Percentiles rank a stretch among this genome's conserved stretches.
These are phyloP conservation scores for Trypanosoma avium DNA, from an alignment of 208 protist genomes.

Conservation along the genomic window DNA sequence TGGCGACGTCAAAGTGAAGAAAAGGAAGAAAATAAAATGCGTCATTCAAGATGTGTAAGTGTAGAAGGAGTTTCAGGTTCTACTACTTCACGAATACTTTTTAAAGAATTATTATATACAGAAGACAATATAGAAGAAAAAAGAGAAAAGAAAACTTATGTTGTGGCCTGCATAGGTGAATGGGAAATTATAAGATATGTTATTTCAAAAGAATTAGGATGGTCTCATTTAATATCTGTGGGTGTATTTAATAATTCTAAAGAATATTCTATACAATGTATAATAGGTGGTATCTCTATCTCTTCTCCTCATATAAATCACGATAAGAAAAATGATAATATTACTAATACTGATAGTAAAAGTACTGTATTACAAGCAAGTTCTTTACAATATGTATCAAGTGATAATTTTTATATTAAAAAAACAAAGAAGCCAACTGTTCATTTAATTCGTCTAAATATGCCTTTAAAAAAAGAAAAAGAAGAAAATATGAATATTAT, in stretches of 20 bases:
- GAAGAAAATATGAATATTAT: slow-evolving; percentile 22
- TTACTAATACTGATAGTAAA: background rate
- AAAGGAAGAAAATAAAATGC: background rate
- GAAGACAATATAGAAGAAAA: background rate
- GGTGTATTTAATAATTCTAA: slow-evolving; percentile 25
- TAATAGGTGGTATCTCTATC: slow-evolving; percentile 41
- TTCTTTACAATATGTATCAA: background rate
- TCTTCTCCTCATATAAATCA: background rate
- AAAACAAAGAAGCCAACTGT: slow-evolving; percentile 18
- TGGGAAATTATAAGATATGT: slow-evolving; percentile 30
- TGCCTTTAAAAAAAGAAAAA: slow-evolving; percentile 2
- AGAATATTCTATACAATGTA: slow-evolving; percentile 27
- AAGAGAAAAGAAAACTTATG: background rate
- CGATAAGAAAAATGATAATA: background rate
- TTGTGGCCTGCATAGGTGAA: slow-evolving; percentile 5
- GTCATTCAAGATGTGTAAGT: background rate
- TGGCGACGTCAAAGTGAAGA: no score
- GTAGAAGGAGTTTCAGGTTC: slow-evolving; percentile 9
- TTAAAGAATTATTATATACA: no score
- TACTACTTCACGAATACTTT: slow-evolving; percentile 5
- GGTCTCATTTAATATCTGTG: slow-evolving; percentile 24
- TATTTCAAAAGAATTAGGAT: slow-evolving; percentile 8
- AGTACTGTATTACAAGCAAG: slow-evolving; percentile 29
- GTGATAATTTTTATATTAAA: slow-evolving; percentile 1
- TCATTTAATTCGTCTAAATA: slow-evolving; percentile 29